Evolutionary conservation across 176 grass and related monocot genomes (phyloP), one percentile per base, ranked within the genome.

Genomic region (Hyparrhenia diplandra): DNA sequence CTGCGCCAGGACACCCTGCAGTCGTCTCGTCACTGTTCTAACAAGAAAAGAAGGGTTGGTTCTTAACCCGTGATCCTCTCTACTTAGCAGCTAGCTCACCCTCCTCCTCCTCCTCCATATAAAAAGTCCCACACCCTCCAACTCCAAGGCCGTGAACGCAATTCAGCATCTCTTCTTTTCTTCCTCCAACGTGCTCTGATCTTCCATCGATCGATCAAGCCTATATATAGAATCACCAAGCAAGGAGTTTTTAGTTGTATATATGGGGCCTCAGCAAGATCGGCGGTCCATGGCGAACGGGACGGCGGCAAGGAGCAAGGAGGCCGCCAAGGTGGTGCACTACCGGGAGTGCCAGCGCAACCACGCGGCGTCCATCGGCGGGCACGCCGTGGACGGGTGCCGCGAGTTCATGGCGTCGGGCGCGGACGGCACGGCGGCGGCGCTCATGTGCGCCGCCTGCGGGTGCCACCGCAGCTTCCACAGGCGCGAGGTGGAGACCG

Each of bases 381-480:
- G 90, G 8, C 47, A 92, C 87, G 90, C 90, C 32, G 87, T 92
- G 25, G 87, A 92, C 34, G 91, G 91, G 49, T 92, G 91, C 84
- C 91, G 91, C 4, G 91, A 92, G 80, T 92, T 92, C 91, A 87
- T 92, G 91, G 87, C 91, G 32, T 73, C 81, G 1, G 87, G 84
- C 2, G 77, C 85, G 9, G 87, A 82, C 24, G 91, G 87, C 13
- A 80, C 83, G 37, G 52, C 80, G 17, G 61, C 29, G 16, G 91
- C 84, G 60, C 80, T 92, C 27, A 5, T 67, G 25, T 92, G 91
- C 72, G 91, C 87, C 72, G 91, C 91, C 51, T 92, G 91, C 72
- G 35, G 36, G n/a, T 92, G 91, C 91, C 91, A 92, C 91, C 87
- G 87, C 36, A 92, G 87, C 91, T 92, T 92, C 87, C 91, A 92